Evolutionary conservation across 164 flowering plant genomes (phyloP), one percentile per base, ranked within the genome.

Genomic region (Vitis rupestris): DNA sequence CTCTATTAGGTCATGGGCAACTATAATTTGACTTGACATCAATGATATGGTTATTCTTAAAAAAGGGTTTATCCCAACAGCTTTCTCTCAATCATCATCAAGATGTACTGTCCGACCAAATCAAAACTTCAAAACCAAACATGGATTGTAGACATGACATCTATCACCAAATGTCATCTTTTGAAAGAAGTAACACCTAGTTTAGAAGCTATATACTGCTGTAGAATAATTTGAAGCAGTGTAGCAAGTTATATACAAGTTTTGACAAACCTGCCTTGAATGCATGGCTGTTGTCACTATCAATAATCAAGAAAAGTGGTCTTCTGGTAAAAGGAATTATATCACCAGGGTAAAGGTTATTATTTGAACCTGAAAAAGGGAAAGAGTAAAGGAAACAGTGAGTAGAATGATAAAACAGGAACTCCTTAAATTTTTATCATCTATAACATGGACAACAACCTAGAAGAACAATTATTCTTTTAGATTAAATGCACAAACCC

Each of bases 261-360:
- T 85, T 67, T 79, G 85, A 94, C 97, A 93, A 95, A 95, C 99
- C 99, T 95, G 98, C 99, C 99, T 95, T 95, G 99, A 95, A 95
- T 90, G 98, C 94, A 83, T 87, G 90, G 89, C 99, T 95, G 81
- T 74, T 86, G 77, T 95, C 97, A 76, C 98, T 95, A 70, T 95
- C 99, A 74, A 95, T 84, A 53, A 95, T 84, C 77, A 95, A 74
- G 82, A 95, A 95, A 68, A 91, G 84, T 64, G 99, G 99, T 65
- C 82, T 85, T 70, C 99, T 83, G 10, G 99, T 95, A 76, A 95
- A 95, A 58, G 99, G 98, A 80, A 95, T 79, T 71, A 95, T 65
- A 84, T 95, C 99, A 67, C 87, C 92, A 62, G 98, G 97, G 60
- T 87, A 90, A 52, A 95, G 91, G 66, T 70, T 70, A 81, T 70